Conservation (phyloP, 495 filamentous ascomycete species). For the Halenospora varia region DNA sequence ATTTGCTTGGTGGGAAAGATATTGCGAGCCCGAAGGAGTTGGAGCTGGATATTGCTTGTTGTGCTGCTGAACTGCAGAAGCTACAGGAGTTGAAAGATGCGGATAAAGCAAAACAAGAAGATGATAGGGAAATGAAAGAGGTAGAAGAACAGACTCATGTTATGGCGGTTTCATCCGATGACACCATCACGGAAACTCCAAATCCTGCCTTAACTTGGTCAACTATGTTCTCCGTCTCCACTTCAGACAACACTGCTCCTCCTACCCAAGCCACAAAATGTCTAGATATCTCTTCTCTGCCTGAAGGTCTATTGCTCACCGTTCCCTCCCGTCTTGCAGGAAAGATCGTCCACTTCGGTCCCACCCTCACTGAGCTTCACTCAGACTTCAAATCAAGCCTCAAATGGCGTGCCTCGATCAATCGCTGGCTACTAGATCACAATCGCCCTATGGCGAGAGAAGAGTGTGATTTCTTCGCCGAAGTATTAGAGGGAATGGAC, state of each 20-base stretch:
- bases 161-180: no score
- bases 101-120: not conserved
- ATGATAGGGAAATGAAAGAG: no score
- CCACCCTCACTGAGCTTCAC: not conserved
- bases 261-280: no score
- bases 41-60: not conserved
- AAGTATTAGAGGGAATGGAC: not conserved
- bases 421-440: not conserved
- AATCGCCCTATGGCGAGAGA: not conserved
- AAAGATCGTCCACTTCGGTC: not conserved
- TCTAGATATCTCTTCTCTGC: no score
- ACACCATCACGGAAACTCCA: no score
- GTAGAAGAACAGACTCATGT: no score
- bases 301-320: no score
- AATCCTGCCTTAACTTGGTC: no score
- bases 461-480: conserved; percentile 2
- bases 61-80: not conserved
- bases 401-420: conserved; percentile 1
- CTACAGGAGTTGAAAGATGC: not conserved
- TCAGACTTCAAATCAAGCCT: not conserved
- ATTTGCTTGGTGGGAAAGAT: not conserved
- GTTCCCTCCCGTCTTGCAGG: not conserved
- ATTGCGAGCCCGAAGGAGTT: not conserved
- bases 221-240: no score
- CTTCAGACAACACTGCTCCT: no score